phyloP scores from a whole-genome alignment of 148 eudicot genomes.

The Persicaria maculosa region DNA sequence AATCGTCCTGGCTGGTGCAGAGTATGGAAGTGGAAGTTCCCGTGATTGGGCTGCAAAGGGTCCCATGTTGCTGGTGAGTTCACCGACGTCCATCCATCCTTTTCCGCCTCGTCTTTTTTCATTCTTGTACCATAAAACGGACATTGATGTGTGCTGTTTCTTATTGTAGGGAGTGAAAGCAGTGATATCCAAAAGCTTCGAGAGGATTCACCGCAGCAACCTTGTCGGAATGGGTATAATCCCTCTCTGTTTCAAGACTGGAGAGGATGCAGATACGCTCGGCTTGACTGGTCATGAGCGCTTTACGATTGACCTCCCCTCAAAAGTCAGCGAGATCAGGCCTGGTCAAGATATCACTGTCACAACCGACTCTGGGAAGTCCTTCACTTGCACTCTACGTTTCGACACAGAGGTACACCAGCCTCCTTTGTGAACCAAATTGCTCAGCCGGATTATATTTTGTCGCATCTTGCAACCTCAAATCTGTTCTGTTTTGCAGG shows the following conservation, averaged over 20 bases:
- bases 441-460: too few relatives aligned
- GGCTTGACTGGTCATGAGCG: constrained; percentile 96
- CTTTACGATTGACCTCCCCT: constrained; percentile 84
- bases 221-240: constrained; percentile 95
- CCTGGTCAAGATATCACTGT: constrained; percentile 94
- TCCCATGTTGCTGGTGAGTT: constrained; percentile 80
- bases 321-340: constrained; percentile 65
- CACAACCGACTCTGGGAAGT: constrained; percentile 74
- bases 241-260: constrained; percentile 95
- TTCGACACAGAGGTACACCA: constrained; percentile 85
- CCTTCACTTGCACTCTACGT: constrained; percentile 79
- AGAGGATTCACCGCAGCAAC: constrained; percentile 96
- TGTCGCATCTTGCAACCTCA: constrained; percentile 15
- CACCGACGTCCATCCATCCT: too few relatives aligned
- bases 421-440: too few relatives aligned
- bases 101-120: background rate
- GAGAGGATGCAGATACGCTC: constrained; percentile 88
- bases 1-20: constrained; percentile 89
- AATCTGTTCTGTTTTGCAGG: constrained; percentile 50
- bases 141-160: too few relatives aligned
- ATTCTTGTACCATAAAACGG: background rate
- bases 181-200: constrained; percentile 96
- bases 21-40: constrained; percentile 99
- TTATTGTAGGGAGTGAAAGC: constrained; percentile 86
- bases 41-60: constrained; percentile 99